phyloP scores from a whole-genome alignment of 108 stramenopile species.

The Discostella pseudostelligera region DNA sequence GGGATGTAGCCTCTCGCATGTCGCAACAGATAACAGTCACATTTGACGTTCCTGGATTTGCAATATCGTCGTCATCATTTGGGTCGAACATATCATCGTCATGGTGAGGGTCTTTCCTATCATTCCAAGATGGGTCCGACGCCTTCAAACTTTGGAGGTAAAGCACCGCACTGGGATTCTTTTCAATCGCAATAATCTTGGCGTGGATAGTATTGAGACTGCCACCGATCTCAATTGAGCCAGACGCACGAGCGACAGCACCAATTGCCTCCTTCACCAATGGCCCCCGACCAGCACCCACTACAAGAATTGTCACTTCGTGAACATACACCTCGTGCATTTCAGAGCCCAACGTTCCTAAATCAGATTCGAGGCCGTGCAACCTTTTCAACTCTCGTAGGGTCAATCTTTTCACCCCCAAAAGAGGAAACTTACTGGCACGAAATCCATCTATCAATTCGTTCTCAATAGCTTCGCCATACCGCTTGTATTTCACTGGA shows the following conservation, averaged over 20 bases:
- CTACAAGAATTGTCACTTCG: slow-evolving; percentile 80
- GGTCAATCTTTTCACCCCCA: slow-evolving; percentile 5
- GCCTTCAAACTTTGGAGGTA: slow-evolving; percentile 80
- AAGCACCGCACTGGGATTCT: slow-evolving; percentile 97
- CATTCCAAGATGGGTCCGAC: slow-evolving; percentile 67
- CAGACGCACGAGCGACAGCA: slow-evolving; percentile 51
- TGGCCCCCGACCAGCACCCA: slow-evolving; percentile 97
- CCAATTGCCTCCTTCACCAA: slow-evolving; percentile 82
- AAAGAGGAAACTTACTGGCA: slow-evolving; percentile 6
- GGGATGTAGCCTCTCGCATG: slow-evolving; percentile 74
- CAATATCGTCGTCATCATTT: background rate
- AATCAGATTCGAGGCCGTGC: background rate
- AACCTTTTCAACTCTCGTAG: slow-evolving; percentile 5
- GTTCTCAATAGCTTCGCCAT: slow-evolving; percentile 79
- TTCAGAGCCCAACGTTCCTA: too few species aligned
- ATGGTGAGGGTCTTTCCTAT: slow-evolving; percentile 8
- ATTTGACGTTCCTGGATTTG: slow-evolving; percentile 30
- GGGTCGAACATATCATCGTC: background rate
- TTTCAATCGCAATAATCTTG: slow-evolving; percentile 86
- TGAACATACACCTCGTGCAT: too few species aligned
- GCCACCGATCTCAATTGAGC: background rate
- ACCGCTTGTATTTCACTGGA: slow-evolving; percentile 94
- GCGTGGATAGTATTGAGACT: slow-evolving; percentile 15
- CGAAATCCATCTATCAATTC: slow-evolving; percentile 56
- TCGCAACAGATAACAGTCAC: slow-evolving; percentile 91